Evolutionary conservation across 495 filamentous ascomycete species (phyloP), one percentile per base, ranked within the genome.

Genomic region (Penicillium bovifimosum): DNA sequence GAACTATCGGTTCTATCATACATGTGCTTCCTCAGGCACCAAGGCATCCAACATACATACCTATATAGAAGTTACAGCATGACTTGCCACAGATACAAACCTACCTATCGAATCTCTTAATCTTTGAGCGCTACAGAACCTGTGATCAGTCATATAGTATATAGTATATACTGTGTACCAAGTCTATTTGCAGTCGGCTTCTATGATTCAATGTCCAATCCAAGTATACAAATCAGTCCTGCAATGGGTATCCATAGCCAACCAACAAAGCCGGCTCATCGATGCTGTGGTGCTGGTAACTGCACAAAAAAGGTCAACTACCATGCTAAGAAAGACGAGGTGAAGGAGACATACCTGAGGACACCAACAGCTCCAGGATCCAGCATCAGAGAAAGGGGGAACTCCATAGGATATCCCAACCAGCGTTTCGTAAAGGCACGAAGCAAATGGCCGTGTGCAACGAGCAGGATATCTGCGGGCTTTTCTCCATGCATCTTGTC

Each of bases 341-440:
- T 1, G 29, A 6, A 13, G 7, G n/a, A 14, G 34, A 9, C 14
- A 16, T 70, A 79, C 76, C 77, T 88, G 59, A 92, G 64, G 1
- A 86, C 81, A 3, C 83, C 87, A 16, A 92, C 81, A 42, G 84
- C 88, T 3, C 88, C 88, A 2, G 88, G 86, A 56, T 86, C 84
- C 2, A 92, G 69, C 66, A 91, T 74, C 72, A 91, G 80, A 4
- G 79, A 73, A 6, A 88, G 75, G 4, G 83, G 81, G 45, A 81
- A 78, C 6, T 80, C 77, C 46, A 91, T 63, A 6, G 80, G 75
- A 63, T 86, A 83, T 1, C 76, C 72, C 3, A 85, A 69, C 89
- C 88, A 95, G 10, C 89, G 71, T 76, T 90, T 88, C 7, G 82
- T 82, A 62, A 95, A 92, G 0, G 85, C 86, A 35, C 88, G 77